Evolutionary conservation across 2,329 filamentous ascomycete species (phyloP).

Genomic region (Endothia cerciana): DNA sequence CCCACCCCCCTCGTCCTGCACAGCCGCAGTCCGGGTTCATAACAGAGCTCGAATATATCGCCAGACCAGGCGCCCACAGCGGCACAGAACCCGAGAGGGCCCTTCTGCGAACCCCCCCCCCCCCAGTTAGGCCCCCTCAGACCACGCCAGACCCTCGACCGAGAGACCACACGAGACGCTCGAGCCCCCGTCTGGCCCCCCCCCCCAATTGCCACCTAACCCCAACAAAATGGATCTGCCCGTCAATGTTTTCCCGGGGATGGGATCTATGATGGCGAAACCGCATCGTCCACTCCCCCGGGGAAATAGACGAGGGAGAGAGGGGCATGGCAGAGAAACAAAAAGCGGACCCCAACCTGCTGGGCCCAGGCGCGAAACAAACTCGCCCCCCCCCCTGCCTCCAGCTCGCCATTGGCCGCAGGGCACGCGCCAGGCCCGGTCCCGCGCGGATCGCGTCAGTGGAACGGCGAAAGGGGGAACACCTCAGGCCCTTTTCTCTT

Average conservation of each 20-base stretch:
- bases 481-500: background rate
- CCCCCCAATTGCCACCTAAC: no score
- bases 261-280: no score
- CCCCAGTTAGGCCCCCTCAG: no score
- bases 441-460: constrained; percentile 9
- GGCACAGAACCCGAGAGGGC: background rate
- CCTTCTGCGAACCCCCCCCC: no score
- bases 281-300: no score
- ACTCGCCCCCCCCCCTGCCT: constrained; percentile 14
- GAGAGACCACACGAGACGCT: background rate
- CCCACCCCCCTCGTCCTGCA: background rate
- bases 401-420: constrained; percentile 19
- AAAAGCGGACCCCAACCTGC: background rate
- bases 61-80: background rate
- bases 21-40: no score
- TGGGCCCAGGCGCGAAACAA: constrained; percentile 16
- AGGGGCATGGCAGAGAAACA: constrained; percentile 2
- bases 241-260: background rate
- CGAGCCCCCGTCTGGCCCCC: constrained; percentile 4
- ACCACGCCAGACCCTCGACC: no score
- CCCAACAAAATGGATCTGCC: constrained; percentile 2
- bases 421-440: constrained; percentile 27
- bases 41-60: no score
- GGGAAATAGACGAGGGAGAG: no score
- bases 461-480: background rate